Percentiles rank a stretch among this genome's conserved stretches.
Conservation (phyloP, 2,329 filamentous ascomycete genomes). For the Sarocladium strictum region DNA sequence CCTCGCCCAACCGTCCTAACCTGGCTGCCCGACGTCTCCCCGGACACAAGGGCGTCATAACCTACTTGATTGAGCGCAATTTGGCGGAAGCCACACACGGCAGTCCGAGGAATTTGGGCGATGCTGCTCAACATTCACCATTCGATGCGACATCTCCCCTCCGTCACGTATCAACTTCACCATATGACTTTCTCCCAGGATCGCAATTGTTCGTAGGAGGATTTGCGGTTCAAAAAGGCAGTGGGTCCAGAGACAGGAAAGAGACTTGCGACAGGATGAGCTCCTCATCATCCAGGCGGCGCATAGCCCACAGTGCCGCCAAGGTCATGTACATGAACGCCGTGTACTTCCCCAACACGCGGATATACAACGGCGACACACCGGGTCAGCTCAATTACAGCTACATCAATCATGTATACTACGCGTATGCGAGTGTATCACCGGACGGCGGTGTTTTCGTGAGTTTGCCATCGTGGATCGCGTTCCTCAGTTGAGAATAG, state of each 20-base stretch:
- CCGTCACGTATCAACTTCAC: not conserved
- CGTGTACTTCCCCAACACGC: constrained; percentile 78
- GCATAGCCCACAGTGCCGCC: constrained; percentile 36
- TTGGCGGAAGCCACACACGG: not conserved
- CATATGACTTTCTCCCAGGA: not conserved
- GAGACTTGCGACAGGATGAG: constrained; percentile 24
- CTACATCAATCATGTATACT: constrained; percentile 76
- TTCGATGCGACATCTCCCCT: not conserved
- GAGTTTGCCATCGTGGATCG: constrained; percentile 29
- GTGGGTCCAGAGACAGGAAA: not conserved
- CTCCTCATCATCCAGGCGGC: constrained; percentile 39
- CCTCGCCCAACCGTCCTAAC: not conserved
- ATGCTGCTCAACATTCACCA: not conserved
- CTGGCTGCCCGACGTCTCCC: constrained; percentile 4
- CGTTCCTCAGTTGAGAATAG: not conserved
- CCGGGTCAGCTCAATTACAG: constrained; percentile 69
- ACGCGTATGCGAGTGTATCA: constrained; percentile 72
- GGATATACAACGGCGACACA: constrained; percentile 66
- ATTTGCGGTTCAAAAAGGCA: not conserved
- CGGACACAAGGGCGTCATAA: not conserved
- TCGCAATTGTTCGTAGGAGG: not conserved
- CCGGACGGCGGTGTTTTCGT: constrained; percentile 71
- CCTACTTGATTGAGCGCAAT: not conserved
- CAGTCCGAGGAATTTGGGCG: not conserved
- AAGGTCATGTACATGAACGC: constrained; percentile 62